phyloP scores from a whole-genome alignment of 495 filamentous ascomycete genomes.

The Penicillium canescens region DNA sequence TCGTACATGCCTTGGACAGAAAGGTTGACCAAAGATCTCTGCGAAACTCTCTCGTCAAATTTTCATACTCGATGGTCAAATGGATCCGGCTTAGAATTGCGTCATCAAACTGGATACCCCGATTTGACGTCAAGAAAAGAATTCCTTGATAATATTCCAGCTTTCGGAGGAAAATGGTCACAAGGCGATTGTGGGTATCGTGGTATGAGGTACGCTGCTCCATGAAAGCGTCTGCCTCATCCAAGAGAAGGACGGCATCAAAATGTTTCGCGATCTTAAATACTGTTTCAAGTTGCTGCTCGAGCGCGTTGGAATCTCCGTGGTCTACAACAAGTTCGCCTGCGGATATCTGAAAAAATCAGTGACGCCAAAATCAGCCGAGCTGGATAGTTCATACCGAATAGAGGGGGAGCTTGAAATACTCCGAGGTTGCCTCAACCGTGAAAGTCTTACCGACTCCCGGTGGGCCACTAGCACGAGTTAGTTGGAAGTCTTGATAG shows the following conservation, averaged over 20 bases:
- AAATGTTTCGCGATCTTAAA: slow-evolving; percentile 31
- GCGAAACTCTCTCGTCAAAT: slow-evolving; percentile 28
- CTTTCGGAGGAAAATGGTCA: slow-evolving; percentile 52
- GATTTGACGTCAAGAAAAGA: slow-evolving; percentile 35
- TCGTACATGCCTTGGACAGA: slow-evolving; percentile 12
- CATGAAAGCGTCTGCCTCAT: slow-evolving; percentile 51
- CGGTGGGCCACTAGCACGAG: slow-evolving; percentile 24
- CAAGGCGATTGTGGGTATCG: slow-evolving; percentile 26
- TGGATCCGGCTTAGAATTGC: slow-evolving; percentile 48
- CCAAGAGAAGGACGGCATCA: slow-evolving; percentile 35
- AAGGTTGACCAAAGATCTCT: slow-evolving; percentile 23
- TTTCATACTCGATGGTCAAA: slow-evolving; percentile 39
- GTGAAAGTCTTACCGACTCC: slow-evolving; percentile 38
- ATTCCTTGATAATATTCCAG: slow-evolving; percentile 56
- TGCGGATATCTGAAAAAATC: slow-evolving; percentile 22
- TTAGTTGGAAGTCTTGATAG: slow-evolving; percentile 6
- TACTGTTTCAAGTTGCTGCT: slow-evolving; percentile 19
- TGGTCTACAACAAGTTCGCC: slow-evolving; percentile 20
- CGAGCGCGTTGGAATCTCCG: slow-evolving; percentile 18
- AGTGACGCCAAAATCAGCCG: slow-evolving; percentile 1
- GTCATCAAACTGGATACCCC: slow-evolving; percentile 35
- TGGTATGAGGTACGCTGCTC: slow-evolving; percentile 19
- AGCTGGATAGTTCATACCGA: slow-evolving; percentile 10
- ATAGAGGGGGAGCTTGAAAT: slow-evolving; percentile 29
- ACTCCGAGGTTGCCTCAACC: slow-evolving; percentile 31